Conservation (phyloP, 352 stramenopile species). For the Phytophthora melonis region DNA sequence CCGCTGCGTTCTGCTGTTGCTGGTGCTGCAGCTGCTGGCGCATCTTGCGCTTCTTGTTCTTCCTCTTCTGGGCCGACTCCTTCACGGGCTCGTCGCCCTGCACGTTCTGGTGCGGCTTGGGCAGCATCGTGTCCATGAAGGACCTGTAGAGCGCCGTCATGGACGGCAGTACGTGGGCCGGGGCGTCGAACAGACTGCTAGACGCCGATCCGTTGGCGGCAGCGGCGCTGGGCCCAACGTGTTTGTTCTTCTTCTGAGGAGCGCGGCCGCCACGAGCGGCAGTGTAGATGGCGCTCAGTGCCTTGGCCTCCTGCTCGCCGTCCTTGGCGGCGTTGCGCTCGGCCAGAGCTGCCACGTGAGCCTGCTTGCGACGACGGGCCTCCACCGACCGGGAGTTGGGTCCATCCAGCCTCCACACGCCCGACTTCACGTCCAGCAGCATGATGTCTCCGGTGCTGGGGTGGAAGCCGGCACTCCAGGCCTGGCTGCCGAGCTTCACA, state of each 20-base stretch:
- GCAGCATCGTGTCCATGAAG: slow-evolving; percentile 91
- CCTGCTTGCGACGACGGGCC: slow-evolving; percentile 48
- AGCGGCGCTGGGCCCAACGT: slow-evolving; percentile 29
- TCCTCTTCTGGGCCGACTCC: slow-evolving; percentile 49
- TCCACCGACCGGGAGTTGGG: slow-evolving; percentile 53
- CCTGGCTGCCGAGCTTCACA: slow-evolving; percentile 37
- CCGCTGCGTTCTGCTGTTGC: slow-evolving; percentile 32
- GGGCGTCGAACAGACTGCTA: slow-evolving; percentile 77
- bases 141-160: slow-evolving; percentile 86
- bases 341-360: slow-evolving; percentile 29
- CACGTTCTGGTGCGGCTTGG: slow-evolving; percentile 55
- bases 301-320: slow-evolving; percentile 47
- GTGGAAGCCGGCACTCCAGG: slow-evolving; percentile 74
- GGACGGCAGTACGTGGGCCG: slow-evolving; percentile 83
- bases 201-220: slow-evolving; percentile 25
- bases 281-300: slow-evolving; percentile 57
- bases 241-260: slow-evolving; percentile 34
- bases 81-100: slow-evolving; percentile 27
- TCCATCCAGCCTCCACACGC: slow-evolving; percentile 69
- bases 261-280: slow-evolving; percentile 30
- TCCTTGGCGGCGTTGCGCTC: slow-evolving; percentile 27
- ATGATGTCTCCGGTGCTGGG: slow-evolving; percentile 67
- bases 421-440: slow-evolving; percentile 60
- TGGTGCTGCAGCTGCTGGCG: slow-evolving; percentile 34
- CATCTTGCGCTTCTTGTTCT: slow-evolving; percentile 74